Evolutionary conservation across 106 monocot genomes (phyloP), one percentile per base, ranked within the genome.

Genomic region (Allium sativum): DNA sequence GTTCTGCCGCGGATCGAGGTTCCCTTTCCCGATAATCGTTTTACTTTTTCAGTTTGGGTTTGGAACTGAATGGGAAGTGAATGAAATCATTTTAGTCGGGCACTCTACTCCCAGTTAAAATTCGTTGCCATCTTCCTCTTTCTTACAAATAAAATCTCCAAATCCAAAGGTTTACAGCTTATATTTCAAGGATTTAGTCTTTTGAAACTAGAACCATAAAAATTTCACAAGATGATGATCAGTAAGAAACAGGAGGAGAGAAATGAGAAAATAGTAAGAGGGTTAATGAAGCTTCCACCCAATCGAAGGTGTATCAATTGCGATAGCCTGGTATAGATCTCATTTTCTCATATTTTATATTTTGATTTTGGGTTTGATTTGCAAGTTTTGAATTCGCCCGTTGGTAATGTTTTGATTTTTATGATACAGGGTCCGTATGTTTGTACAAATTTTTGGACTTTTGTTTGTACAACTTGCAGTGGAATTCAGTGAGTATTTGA

Each of bases 401-500:
- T 31, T 31, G 31, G 31, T 31, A 31, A 31, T 31, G 31, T 31
- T 1, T 31, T 31, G 31, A 11, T 58, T 4, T 53, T 50, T 9
- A 5, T 48, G 50, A 12, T 6, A 6, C 66, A 86, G 86, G 81
- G 86, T 58, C 86, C 86, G 14, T 86, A 86, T 64, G 86, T 82
- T 12, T 86, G 86, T 47, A 78, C 75, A 21, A 82, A 73, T 67
- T 86, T 86, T 61, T 86, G 86, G 86, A 86, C 86, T 42, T 86
- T 86, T 56, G 66, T 86, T 19, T 86, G 86, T 62, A 62, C 42
- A 14, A 66, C 81, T 40, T 86, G 86, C 78, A 86, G 86, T 54
- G 85, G 85, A 59, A 77, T 85, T 61, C 85, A 85, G 85, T 85
- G 67, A 85, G 85, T 78, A 55, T 46, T 55, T 41, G 22, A 10